Evolutionary conservation across 176 grass and related monocot species (phyloP).

Genomic region (Thalia dealbata): DNA sequence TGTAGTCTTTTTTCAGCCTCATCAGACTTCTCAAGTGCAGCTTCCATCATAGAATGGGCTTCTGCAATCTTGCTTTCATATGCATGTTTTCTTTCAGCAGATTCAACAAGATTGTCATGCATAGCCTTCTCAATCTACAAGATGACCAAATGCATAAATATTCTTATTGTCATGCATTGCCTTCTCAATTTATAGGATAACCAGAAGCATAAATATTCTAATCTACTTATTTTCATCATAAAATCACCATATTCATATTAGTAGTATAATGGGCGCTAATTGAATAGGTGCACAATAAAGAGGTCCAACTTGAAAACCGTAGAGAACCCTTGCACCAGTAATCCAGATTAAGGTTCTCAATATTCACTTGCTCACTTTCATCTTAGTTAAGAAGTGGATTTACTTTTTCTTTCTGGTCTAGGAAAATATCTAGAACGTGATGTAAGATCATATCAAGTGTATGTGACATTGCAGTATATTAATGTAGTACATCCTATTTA

Average conservation of each 20-base stretch:
- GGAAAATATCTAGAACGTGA: background rate
- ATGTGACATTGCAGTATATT: background rate
- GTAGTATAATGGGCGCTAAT: background rate
- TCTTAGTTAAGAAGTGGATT: background rate
- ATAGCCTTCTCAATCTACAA: slow-evolving; percentile 84
- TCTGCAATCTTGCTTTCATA: slow-evolving; percentile 64
- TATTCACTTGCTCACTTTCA: background rate
- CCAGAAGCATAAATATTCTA: slow-evolving; percentile 14
- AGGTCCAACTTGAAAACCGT: background rate
- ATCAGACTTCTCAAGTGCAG: slow-evolving; percentile 62
- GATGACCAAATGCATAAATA: slow-evolving; percentile 20
- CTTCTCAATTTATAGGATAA: slow-evolving; percentile 72
- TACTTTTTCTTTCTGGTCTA: background rate
- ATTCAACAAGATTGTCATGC: slow-evolving; percentile 60
- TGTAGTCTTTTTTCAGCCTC: slow-evolving; percentile 68
- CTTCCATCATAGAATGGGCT: slow-evolving; percentile 38
- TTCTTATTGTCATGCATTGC: slow-evolving; percentile 71
- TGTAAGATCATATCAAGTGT: background rate
- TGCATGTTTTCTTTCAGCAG: slow-evolving; percentile 69
- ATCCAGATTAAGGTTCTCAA: background rate
- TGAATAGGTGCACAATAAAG: background rate
- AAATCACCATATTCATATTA: background rate
- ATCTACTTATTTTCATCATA: background rate
- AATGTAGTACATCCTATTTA: background rate
- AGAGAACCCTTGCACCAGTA: no score